Conservation (phyloP, 1,139 yeast species). For the Suzukiozyma palmioleophila region DNA sequence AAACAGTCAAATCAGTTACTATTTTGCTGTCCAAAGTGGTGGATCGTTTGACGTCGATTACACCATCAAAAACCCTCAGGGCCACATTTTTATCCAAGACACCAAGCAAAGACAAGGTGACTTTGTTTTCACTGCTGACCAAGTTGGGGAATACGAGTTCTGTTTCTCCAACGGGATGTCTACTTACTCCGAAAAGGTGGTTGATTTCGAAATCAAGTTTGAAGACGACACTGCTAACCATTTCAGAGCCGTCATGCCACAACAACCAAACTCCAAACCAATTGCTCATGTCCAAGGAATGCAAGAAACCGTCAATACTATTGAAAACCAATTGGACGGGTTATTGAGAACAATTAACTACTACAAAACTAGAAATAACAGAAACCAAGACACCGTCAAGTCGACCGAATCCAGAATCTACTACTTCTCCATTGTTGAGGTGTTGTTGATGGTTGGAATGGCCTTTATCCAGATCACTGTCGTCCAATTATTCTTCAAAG, state of each 20-base stretch:
- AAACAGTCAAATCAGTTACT: constrained; percentile 66
- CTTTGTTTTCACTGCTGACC: constrained; percentile 65
- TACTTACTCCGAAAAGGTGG: constrained; percentile 79
- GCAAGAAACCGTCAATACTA: constrained; percentile 51
- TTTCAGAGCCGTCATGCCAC: constrained; percentile 65
- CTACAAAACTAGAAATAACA: constrained; percentile 86
- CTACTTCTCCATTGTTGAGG: constrained; percentile 80
- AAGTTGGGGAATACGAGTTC: constrained; percentile 83
- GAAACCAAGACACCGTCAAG: constrained; percentile 88
- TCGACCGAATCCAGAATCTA: constrained; percentile 86
- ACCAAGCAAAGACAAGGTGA: constrained; percentile 81
- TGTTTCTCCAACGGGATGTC: constrained; percentile 89
- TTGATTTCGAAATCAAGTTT: constrained; percentile 78
- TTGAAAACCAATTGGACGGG: constrained; percentile 65
- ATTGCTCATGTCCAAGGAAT: constrained; percentile 59
- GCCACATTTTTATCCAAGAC: constrained; percentile 53
- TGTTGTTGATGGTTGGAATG: constrained; percentile 78
- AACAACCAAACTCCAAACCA: constrained; percentile 53
- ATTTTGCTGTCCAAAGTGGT: constrained; percentile 91
- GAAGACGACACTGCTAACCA: constrained; percentile 25
- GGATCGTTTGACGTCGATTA: constrained; percentile 85
- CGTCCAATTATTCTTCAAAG: constrained; percentile 84
- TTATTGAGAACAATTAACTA: constrained; percentile 68
- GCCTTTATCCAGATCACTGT: constrained; percentile 78
- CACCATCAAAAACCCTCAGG: constrained; percentile 65